Conservation (phyloP, 2,329 filamentous ascomycete species). For the Biscogniauxia sp. region DNA sequence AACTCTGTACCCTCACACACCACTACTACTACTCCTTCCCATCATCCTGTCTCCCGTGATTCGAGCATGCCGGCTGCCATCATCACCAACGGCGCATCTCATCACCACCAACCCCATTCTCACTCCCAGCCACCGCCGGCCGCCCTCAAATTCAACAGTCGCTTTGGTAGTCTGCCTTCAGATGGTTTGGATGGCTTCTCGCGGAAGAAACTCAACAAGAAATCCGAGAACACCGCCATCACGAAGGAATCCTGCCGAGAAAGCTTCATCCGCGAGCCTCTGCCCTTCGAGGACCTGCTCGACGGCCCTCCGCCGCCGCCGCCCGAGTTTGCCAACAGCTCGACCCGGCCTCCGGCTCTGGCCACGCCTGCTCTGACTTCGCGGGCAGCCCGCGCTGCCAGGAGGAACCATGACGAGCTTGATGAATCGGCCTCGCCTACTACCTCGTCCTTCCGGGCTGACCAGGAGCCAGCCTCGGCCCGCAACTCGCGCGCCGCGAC, state of each 20-base stretch:
- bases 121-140: constrained; percentile 9
- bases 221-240: constrained; percentile 21
- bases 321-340: constrained; percentile 24
- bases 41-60: constrained; percentile 20
- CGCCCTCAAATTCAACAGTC: constrained; percentile 26
- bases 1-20: constrained; percentile 28
- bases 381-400: constrained; percentile 37
- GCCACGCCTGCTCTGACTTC: constrained; percentile 16
- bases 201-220: constrained; percentile 25
- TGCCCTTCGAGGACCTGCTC: constrained; percentile 19
- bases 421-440: constrained; percentile 54
- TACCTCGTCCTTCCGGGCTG: constrained; percentile 47
- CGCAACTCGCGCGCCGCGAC: constrained; percentile 60
- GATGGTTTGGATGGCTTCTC: neutral
- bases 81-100: constrained; percentile 24
- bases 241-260: constrained; percentile 24
- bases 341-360: constrained; percentile 27
- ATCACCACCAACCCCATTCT: constrained; percentile 14
- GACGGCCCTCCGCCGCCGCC: constrained; percentile 19
- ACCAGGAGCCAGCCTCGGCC: constrained; percentile 44
- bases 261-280: constrained; percentile 29
- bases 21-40: constrained; percentile 23
- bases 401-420: constrained; percentile 54
- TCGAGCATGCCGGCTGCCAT: constrained; percentile 32
- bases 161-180: constrained; percentile 22